These are phyloP conservation scores for Ganoderma multipileum DNA, from an alignment of 1,284 basidiomycete species.

Conservation along the genomic window DNA sequence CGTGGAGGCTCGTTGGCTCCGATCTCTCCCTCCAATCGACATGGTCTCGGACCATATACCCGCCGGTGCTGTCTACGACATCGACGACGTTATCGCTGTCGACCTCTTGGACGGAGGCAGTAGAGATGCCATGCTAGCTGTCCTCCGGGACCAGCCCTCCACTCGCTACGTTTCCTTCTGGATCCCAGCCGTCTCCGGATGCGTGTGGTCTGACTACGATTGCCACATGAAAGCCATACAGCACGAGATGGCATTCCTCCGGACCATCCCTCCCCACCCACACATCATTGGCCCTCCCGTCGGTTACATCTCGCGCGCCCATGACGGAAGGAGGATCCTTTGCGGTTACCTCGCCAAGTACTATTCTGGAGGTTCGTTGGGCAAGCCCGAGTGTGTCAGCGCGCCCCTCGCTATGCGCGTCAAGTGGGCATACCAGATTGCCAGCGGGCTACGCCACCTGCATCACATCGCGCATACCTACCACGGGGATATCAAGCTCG, in stretches of 20 bases:
- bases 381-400: background rate
- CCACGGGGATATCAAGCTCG: conserved; percentile 19
- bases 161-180: background rate
- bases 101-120: background rate
- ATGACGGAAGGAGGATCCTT: background rate
- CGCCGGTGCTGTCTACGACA: background rate
- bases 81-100: background rate
- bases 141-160: background rate
- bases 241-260: background rate
- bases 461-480: conserved; percentile 16
- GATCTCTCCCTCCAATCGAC: background rate
- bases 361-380: background rate
- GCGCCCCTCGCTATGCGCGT: background rate
- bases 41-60: background rate
- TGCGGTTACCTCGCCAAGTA: background rate
- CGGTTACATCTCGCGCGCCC: background rate
- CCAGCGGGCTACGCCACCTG: conserved; percentile 2
- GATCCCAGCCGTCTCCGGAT: background rate
- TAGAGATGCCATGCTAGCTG: background rate
- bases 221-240: background rate
- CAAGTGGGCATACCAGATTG: conserved; percentile 12
- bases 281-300: background rate
- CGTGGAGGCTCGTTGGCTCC: background rate
- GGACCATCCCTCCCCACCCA: background rate
- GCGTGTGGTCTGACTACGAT: too few species aligned